Percentiles rank a stretch among this genome's conserved stretches.
Conservation (phyloP, 805 yeast species). For the Ogataea minuta region DNA sequence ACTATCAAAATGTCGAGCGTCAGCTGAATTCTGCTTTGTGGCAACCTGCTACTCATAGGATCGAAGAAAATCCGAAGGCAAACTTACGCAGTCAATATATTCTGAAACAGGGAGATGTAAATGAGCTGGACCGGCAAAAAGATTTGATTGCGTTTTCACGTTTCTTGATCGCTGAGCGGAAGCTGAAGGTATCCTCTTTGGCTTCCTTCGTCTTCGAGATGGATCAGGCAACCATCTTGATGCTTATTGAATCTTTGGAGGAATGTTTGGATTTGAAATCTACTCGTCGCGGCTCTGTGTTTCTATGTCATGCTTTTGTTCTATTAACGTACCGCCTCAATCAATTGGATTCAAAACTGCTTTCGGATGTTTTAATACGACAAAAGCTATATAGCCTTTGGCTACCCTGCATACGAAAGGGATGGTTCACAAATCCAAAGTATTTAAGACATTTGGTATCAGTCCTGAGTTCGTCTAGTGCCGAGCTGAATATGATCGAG, state of each 20-base stretch:
- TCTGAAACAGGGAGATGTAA: neutral
- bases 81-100: neutral
- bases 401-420: conserved; percentile 20
- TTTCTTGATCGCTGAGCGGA: neutral
- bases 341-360: conserved; percentile 16
- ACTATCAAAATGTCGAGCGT: neutral
- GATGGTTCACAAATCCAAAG: conserved; percentile 6
- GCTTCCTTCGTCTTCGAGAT: conserved; percentile 22
- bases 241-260: conserved; percentile 12
- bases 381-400: conserved; percentile 19
- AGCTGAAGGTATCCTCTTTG: neutral
- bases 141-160: neutral
- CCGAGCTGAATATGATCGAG: conserved; percentile 9
- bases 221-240: conserved; percentile 15
- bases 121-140: neutral
- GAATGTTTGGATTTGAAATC: conserved; percentile 4
- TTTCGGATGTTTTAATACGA: conserved; percentile 18
- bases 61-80: no score
- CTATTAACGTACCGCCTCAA: conserved; percentile 26
- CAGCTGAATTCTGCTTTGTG: neutral
- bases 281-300: conserved; percentile 10
- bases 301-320: conserved; percentile 20
- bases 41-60: no score
- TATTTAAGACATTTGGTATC: conserved; percentile 24
- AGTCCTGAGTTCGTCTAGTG: conserved; percentile 17